Base-by-base conservation (phyloP, 169 alveolate species). In the Pseudocohnilembus persalinus region DNA sequence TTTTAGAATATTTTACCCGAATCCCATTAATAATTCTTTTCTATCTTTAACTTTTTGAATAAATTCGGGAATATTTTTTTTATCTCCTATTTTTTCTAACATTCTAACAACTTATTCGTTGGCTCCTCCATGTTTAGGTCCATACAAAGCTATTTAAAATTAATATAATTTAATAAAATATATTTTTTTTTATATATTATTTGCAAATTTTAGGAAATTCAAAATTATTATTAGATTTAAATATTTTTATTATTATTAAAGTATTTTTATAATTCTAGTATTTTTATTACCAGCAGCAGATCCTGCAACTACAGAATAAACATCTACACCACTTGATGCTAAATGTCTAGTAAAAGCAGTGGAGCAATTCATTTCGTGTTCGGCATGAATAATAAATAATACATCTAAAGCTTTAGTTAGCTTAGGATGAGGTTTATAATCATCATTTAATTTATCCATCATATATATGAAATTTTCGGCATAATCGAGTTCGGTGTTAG, bases 331-430 rank as follows among this genome's bases (percentile, higher is more conserved):
- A 63, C 94, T 86, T n/a, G 97, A 93, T 28, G 97, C 91, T 81
- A 96, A 88, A 77, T 96, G 98, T 88, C 98, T 90, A 26, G 95
- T 97, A 26, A 97, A 94, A 16, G 97, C 91, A 32, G 98, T 95
- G 0, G 98, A 95, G 64, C 98, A 97, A 83, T 94, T 95, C 88
- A 94, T 94, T 84, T 96, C 98, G 76, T 96, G 98, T 78, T 96
- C 98, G 32, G 98, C 98, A 79, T 95, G 98, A 1, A 96, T 83
- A 26, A 93, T 92, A 64, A 96, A 86, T 34, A 96, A 88, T 65
- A 88, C 90, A 72, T 96, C 97, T 63, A 96, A 86, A 25, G 96
- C 97, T 64, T 92, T 93, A 26, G 93, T 92, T 88, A 93, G 88
- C 28, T 92, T 89, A 30, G 92, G 91, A 63, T 95, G 95, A 33